Conservation (phyloP, 495 filamentous ascomycete species). For the Glutinoglossum americanum region DNA sequence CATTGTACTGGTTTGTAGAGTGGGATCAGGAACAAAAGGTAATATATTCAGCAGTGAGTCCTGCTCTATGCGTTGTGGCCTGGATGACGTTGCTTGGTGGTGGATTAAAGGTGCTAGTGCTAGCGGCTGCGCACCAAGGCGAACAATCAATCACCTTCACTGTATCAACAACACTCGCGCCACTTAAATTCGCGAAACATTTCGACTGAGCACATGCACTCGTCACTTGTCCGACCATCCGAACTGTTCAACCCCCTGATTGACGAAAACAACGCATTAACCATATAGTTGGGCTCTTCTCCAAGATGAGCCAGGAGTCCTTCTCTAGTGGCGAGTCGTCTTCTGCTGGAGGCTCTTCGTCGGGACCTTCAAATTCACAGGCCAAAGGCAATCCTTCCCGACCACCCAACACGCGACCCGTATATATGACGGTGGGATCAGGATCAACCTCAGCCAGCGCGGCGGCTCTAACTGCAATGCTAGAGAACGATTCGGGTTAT, state of each 20-base stretch:
- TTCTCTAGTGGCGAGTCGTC: constrained; percentile 26
- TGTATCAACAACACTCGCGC: not conserved
- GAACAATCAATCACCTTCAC: not conserved
- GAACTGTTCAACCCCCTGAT: not conserved
- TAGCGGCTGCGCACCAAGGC: not conserved
- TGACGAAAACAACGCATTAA: not conserved
- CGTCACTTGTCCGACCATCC: not conserved
- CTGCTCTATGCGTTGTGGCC: not conserved
- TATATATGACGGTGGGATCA: constrained; percentile 73
- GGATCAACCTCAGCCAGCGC: constrained; percentile 61
- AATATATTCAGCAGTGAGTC: not conserved
- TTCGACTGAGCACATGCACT: too few species aligned
- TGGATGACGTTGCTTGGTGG: not conserved
- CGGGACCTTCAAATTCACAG: not conserved
- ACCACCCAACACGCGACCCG: constrained; percentile 21
- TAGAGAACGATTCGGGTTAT: constrained; percentile 82
- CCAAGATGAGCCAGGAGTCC: constrained; percentile 53
- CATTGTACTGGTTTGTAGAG: not conserved
- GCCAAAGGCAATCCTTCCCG: not conserved
- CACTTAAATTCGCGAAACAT: too few species aligned
- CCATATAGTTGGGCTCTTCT: not conserved
- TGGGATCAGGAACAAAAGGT: not conserved
- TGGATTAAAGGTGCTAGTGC: not conserved
- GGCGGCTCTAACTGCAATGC: constrained; percentile 38
- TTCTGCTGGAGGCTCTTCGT: constrained; percentile 15